These are phyloP conservation scores for Trametes villosa DNA, from an alignment of 768 basidiomycete species.

Conservation along the genomic window DNA sequence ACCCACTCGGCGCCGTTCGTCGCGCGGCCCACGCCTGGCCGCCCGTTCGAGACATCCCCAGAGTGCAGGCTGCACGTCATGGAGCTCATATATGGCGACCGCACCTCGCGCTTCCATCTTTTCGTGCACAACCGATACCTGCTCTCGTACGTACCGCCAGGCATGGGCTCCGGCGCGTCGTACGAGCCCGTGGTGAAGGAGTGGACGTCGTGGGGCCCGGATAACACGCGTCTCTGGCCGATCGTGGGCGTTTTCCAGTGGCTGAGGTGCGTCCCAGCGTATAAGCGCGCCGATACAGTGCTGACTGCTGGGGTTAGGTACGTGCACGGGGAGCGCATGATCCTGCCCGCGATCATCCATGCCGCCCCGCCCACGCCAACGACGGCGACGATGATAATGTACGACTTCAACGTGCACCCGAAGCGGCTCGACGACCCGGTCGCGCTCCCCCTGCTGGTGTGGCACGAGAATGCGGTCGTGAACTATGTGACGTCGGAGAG, in stretches of 20 bases:
- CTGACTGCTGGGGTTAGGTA: slow-evolving; percentile 33
- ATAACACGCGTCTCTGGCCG: slow-evolving; percentile 38
- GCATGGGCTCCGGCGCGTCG: neutral
- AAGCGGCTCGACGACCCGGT: slow-evolving; percentile 28
- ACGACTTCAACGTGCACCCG: slow-evolving; percentile 40
- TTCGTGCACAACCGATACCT: slow-evolving; percentile 41
- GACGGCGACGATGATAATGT: slow-evolving; percentile 17
- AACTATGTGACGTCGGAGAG: slow-evolving; percentile 2
- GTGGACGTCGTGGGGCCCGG: slow-evolving; percentile 47
- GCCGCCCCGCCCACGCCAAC: no score
- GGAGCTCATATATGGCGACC: slow-evolving; percentile 32
- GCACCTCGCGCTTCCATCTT: slow-evolving; percentile 30
- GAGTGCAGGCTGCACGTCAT: slow-evolving; percentile 35
- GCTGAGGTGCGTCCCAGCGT: slow-evolving; percentile 47
- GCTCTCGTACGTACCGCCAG: slow-evolving; percentile 19
- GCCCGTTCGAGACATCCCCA: slow-evolving; percentile 30
- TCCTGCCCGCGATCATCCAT: slow-evolving; percentile 33
- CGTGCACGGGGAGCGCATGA: slow-evolving; percentile 48
- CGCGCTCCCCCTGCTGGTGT: neutral
- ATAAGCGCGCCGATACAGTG: no score
- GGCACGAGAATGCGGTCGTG: neutral
- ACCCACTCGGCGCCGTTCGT: slow-evolving; percentile 38
- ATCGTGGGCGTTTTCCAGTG: slow-evolving; percentile 41
- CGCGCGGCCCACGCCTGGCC: slow-evolving; percentile 11
- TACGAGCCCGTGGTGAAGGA: slow-evolving; percentile 17